A percentile compares a stretch with the other conserved stretches of the same genome.
Conservation (phyloP, 805 yeast genomes). For the Komagataella mondaviorum region DNA sequence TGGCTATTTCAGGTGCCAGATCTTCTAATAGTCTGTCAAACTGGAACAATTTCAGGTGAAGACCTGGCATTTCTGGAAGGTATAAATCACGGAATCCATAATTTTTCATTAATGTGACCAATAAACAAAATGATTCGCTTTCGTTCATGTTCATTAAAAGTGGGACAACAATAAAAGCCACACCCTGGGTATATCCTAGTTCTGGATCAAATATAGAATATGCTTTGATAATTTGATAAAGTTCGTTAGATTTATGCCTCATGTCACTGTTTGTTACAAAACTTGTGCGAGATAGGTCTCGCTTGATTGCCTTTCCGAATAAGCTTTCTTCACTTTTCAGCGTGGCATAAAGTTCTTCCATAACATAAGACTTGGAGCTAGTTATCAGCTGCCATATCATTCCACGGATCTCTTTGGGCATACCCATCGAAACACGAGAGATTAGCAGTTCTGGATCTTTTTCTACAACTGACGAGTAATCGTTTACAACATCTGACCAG, state of each 20-base stretch:
- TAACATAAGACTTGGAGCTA: conserved; percentile 53
- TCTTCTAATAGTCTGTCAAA: conserved; percentile 83
- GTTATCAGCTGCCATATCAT: conserved; percentile 88
- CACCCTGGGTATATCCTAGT: conserved; percentile 96
- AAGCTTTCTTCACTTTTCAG: conserved; percentile 34
- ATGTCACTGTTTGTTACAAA: conserved; percentile 49
- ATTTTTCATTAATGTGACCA: conserved; percentile 72
- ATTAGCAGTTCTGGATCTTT: conserved; percentile 47
- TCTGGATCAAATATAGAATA: conserved; percentile 81
- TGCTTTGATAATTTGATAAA: conserved; percentile 67
- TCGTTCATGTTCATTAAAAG: conserved; percentile 69
- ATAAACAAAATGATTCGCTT: conserved; percentile 71
- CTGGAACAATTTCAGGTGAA: conserved; percentile 74
- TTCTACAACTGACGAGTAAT: conserved; percentile 56
- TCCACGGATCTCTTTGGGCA: conserved; percentile 78
- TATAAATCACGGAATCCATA: conserved; percentile 72
- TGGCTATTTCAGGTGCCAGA: conserved; percentile 52
- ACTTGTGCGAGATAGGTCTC: conserved; percentile 79
- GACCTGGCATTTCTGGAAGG: conserved; percentile 87
- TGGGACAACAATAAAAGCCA: conserved; percentile 89
- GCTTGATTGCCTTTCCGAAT: conserved; percentile 62
- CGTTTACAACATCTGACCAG: conserved; percentile 75
- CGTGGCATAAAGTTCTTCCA: conserved; percentile 44
- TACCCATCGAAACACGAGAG: conserved; percentile 54
- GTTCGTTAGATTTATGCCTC: conserved; percentile 44